Percentiles rank a stretch among this genome's conserved stretches.
phyloP scores from a whole-genome alignment of 306 rosid species.

The Arachis stenosperma region DNA sequence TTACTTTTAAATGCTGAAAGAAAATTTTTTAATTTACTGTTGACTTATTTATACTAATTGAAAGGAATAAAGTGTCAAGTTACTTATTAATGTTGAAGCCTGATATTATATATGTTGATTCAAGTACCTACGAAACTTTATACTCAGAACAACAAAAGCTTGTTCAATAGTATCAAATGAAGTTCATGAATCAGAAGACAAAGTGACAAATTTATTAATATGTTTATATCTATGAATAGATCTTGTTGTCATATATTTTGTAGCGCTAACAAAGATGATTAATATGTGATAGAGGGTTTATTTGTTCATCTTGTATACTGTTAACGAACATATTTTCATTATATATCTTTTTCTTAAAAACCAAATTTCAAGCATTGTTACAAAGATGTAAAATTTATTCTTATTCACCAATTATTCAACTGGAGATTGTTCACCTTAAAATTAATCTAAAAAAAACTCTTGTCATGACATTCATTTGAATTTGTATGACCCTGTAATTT shows the following conservation, averaged over 20 bases:
- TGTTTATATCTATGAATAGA: neutral
- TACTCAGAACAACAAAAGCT: slow-evolving; percentile 11
- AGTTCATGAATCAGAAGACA: slow-evolving; percentile 1
- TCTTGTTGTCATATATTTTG: slow-evolving; percentile 3
- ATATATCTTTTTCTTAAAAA: neutral
- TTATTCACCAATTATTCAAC: neutral
- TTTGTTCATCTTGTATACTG: neutral
- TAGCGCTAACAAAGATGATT: neutral
- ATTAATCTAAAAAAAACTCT: neutral
- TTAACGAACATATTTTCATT: neutral
- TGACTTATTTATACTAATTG: neutral
- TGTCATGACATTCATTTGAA: slow-evolving; percentile 1
- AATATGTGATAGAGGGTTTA: slow-evolving; percentile 9
- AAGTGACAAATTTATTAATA: neutral
- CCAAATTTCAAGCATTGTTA: slow-evolving; percentile 6
- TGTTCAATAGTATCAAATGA: neutral
- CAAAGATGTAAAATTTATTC: neutral
- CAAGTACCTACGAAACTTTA: neutral
- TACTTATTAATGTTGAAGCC: neutral
- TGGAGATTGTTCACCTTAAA: neutral
- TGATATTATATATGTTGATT: slow-evolving; percentile 6
- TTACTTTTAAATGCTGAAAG: slow-evolving; percentile 9
- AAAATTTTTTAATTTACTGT: neutral
- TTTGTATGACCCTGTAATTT: slow-evolving; percentile 3
- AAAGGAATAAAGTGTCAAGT: neutral